Evolutionary conservation across 495 filamentous ascomycete genomes (phyloP), one percentile per base, ranked within the genome.

Genomic region (Penicillium herquei): DNA sequence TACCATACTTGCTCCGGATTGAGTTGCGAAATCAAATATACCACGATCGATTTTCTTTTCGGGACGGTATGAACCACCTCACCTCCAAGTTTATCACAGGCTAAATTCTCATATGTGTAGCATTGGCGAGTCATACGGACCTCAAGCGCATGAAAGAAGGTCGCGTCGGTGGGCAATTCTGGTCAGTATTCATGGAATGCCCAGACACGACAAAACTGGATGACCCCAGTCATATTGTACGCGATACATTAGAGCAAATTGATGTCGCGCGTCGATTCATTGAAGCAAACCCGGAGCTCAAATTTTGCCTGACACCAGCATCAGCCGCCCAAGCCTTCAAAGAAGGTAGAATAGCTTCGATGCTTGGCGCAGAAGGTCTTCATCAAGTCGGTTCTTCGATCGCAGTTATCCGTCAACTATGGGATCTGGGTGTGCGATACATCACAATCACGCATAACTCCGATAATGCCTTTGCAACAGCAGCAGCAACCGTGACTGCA

Each of bases 151-250:
- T 43, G 14, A 14, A 14, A 43, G n/a, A 43, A 14, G 47, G 47
- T 21, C 10, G 2, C 14, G 47, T 49, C 5, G 47, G 47, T 17
- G 47, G 47, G 5, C 47, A 49, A 21, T 49, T 49, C 30, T 49
- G 47, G 47, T 14, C 11, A 11, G 47, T 18, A 7, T 49, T 11
- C 18, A 21, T 49, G 21, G 21, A 26, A 26, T 26, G 21, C 21
- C 21, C 21, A 26, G 21, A 26, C 21, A 26, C 21, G 21, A 26
- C 21, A 26, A 26, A 26, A 26, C 21, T 26, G 21, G 21, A 26
- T 26, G 21, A 26, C 4, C 21, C 21, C 21, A 26, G 21, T 26
- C 21, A 26, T 26, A 26, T 26, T 26, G 21, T 26, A 26, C 21
- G 21, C 21, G 47, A 49, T 7, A 26, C 47, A 16, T 7, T 49